Conservation (phyloP, 2,329 filamentous ascomycete species). For the Chrysoporthe puriensis region DNA sequence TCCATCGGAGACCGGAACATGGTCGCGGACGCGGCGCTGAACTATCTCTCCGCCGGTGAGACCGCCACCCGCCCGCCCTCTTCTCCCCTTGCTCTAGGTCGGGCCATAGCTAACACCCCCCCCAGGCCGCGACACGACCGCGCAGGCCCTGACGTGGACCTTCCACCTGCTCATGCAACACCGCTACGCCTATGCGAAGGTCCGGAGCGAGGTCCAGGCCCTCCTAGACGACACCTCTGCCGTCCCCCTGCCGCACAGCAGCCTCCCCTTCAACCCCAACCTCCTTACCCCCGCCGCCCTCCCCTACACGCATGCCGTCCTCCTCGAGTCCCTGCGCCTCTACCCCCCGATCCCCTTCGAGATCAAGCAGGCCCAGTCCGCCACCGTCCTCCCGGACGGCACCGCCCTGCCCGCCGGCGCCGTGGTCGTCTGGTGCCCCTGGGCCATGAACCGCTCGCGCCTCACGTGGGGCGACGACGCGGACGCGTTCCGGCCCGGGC, state of each 20-base stretch:
- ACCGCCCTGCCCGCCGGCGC: conserved; percentile 58
- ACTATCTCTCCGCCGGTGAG: conserved; percentile 64
- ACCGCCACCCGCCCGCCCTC: background rate
- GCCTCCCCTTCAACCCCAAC: conserved; percentile 34
- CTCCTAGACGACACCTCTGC: conserved; percentile 31
- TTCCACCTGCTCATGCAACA: conserved; percentile 63
- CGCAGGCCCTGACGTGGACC: conserved; percentile 67
- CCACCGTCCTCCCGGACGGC: conserved; percentile 61
- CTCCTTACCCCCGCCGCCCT: conserved; percentile 47
- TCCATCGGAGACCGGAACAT: conserved; percentile 57
- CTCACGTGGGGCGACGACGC: conserved; percentile 61
- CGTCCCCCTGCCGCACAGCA: background rate
- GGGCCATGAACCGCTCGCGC: conserved; percentile 64
- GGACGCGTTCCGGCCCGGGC: conserved; percentile 57
- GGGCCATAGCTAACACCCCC: background rate
- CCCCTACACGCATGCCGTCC: conserved; percentile 63
- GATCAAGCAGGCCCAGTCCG: conserved; percentile 60
- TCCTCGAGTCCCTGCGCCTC: conserved; percentile 64
- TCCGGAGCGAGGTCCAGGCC: conserved; percentile 48
- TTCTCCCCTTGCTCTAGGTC: background rate
- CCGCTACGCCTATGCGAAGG: conserved; percentile 42
- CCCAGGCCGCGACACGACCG: conserved; percentile 61
- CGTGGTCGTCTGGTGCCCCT: conserved; percentile 66
- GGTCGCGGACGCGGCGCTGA: conserved; percentile 67
- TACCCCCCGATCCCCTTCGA: conserved; percentile 70